These are phyloP conservation scores for Avena insularis DNA, from an alignment of 176 grass and related monocot species.

Conservation along the genomic window DNA sequence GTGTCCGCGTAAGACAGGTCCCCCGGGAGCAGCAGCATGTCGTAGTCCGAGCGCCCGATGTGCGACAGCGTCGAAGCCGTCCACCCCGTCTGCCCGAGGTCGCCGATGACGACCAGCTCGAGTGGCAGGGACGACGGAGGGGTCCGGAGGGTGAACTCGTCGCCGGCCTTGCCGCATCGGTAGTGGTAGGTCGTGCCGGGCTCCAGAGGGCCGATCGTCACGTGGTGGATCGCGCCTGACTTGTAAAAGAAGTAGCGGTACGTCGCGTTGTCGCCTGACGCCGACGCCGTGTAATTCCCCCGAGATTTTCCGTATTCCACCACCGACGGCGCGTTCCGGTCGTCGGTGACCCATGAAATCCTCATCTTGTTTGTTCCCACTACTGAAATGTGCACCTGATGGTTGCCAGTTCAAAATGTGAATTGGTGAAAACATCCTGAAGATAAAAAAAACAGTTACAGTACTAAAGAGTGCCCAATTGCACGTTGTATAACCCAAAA, in stretches of 20 bases:
- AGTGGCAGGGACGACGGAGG: conserved; percentile 65
- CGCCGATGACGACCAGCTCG: conserved; percentile 62
- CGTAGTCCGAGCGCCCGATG: conserved; percentile 57
- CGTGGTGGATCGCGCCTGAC: conserved; percentile 82
- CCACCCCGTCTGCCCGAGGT: conserved; percentile 83
- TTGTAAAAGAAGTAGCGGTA: conserved; percentile 71
- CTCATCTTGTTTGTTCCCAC: conserved; percentile 53
- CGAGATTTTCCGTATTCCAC: conserved; percentile 64
- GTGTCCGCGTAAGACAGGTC: conserved; percentile 86
- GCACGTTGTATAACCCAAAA: too few species aligned
- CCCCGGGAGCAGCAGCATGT: conserved; percentile 83
- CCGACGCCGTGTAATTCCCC: conserved; percentile 29
- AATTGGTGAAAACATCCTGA: background rate
- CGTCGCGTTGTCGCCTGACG: conserved; percentile 46
- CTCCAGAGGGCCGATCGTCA: conserved; percentile 62
- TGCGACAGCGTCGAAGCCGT: conserved; percentile 72
- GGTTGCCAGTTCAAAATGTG: background rate
- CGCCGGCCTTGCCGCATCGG: conserved; percentile 58
- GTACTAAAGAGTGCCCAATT: background rate
- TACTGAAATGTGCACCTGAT: conserved; percentile 61
- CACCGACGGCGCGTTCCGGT: conserved; percentile 39
- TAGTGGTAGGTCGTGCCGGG: conserved; percentile 78
- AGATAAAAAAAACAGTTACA: too few species aligned
- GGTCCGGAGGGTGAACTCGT: conserved; percentile 74
- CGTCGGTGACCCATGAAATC: conserved; percentile 66